phyloP scores from a whole-genome alignment of 2,329 filamentous ascomycete species.

The Beauveria sp. region DNA sequence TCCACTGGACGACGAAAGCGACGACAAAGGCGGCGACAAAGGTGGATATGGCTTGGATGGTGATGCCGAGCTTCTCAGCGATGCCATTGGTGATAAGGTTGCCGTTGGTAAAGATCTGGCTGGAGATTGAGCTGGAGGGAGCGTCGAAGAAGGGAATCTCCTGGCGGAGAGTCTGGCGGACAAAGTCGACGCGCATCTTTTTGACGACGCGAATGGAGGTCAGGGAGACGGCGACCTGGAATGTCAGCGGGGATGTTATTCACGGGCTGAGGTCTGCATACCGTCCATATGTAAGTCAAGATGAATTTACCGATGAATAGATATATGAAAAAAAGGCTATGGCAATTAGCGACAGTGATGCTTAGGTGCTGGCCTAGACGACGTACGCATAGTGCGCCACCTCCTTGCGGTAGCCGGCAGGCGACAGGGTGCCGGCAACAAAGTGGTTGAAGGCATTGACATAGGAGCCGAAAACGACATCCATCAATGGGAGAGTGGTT shows the following conservation, averaged over 20 bases:
- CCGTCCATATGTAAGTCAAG: conserved; percentile 47
- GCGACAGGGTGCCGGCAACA: conserved; percentile 34
- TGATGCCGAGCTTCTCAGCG: conserved; percentile 36
- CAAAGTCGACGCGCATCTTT: conserved; percentile 29
- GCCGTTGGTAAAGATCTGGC: conserved; percentile 40
- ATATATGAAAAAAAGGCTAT: conserved; percentile 49
- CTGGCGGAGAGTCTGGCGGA: conserved; percentile 35
- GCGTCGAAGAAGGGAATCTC: conserved; percentile 49
- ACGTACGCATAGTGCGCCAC: conserved; percentile 38
- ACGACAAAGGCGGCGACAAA: conserved; percentile 33
- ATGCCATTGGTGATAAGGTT: conserved; percentile 38
- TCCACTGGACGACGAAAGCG: conserved; percentile 33
- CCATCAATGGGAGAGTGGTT: conserved; percentile 44
- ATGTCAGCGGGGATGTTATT: not conserved
- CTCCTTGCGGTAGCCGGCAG: conserved; percentile 39
- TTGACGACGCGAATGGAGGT: conserved; percentile 31
- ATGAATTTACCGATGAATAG: conserved; percentile 48
- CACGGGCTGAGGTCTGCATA: conserved; percentile 19
- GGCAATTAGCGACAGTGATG: not conserved
- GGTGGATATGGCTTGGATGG: conserved; percentile 32
- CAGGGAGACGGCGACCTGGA: conserved; percentile 28
- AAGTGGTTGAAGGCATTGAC: conserved; percentile 51
- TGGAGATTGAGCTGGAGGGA: conserved; percentile 34
- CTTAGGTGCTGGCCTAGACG: not conserved
- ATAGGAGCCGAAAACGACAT: conserved; percentile 48